Evolutionary conservation across 495 filamentous ascomycete species (phyloP), one percentile per base, ranked within the genome.

Genomic region (Xylaria scruposa): DNA sequence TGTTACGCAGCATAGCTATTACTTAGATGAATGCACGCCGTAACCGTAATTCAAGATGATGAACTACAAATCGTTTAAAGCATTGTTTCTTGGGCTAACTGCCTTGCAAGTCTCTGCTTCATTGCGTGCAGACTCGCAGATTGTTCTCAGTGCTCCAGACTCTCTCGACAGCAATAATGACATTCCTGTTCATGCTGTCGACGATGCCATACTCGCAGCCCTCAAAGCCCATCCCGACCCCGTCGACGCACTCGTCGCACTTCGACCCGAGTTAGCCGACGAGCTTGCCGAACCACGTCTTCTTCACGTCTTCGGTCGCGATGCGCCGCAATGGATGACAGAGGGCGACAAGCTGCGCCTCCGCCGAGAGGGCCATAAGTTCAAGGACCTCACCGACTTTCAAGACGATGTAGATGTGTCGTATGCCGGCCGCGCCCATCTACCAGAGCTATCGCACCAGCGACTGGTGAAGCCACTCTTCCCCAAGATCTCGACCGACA

Each of bases 311-410:
- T 47, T 64, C 21, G 74, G 72, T 9, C 58, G 74, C 21, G 26
- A 62, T 19, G 36, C 15, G 33, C 59, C 74, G 33, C 47, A 62
- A 70, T 84, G 80, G 81, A 82, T 84, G 69, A 82, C 82, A 12
- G 82, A 83, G 67, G 82, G 79, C 29, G 81, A 84, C 64, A 84
- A 83, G 73, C 77, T 82, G 21, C 71, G 79, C 42, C 81, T 82
- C 40, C 74, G 75, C 33, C 70, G 77, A 19, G 76, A 81, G 70
- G 76, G 76, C 6, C 78, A 80, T 58, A 70, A 79, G 66, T 84
- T 84, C 60, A 72, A 76, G 64, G 81, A 84, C 68, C 77, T 82
- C 75, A 83, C 83, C 3, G 80, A 83, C 70, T 79, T 80, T 69
- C 73, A 74, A 62, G 78, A 79, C 38, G 53, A 69, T 4, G 54